These are phyloP conservation scores for Penicillium brasilianum DNA, from an alignment of 2,329 filamentous ascomycete species.

Conservation along the genomic window DNA sequence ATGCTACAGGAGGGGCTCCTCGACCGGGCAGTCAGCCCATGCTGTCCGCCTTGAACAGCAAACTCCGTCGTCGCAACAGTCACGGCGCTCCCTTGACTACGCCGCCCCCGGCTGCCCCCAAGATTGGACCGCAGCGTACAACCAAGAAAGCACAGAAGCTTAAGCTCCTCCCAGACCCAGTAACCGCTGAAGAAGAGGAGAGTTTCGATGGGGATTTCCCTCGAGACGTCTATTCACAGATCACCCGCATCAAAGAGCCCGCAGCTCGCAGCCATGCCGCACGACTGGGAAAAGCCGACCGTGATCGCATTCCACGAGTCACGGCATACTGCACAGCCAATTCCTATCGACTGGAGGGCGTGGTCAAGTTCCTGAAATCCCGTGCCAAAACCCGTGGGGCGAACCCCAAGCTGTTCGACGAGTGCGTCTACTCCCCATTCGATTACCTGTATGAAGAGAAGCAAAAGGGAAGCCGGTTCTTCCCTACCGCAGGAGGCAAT, in stretches of 20 bases:
- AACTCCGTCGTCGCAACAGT: conserved; percentile 83
- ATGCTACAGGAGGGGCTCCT: conserved; percentile 33
- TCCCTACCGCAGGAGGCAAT: conserved; percentile 36
- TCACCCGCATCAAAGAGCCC: conserved; percentile 95
- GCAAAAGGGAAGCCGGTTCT: conserved; percentile 35
- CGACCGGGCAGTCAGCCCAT: conserved; percentile 59
- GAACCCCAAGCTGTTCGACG: conserved; percentile 90
- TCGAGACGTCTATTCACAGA: conserved; percentile 95
- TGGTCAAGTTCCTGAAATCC: conserved; percentile 91
- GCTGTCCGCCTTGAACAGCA: conserved; percentile 83
- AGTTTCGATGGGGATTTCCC: conserved; percentile 85
- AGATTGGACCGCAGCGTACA: conserved; percentile 92
- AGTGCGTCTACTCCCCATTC: conserved; percentile 96
- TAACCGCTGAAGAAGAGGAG: conserved; percentile 79
- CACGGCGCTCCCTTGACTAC: conserved; percentile 65
- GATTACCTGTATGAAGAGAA: conserved; percentile 68
- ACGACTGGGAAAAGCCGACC: conserved; percentile 88
- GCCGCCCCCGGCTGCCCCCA: conserved; percentile 55
- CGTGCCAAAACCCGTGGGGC: conserved; percentile 76
- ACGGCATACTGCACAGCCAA: conserved; percentile 97
- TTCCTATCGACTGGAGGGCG: conserved; percentile 84
- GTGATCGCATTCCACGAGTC: conserved; percentile 83
- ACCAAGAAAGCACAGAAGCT: conserved; percentile 96
- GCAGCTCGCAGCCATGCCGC: conserved; percentile 91
- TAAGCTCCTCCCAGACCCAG: conserved; percentile 92